phyloP scores from a whole-genome alignment of 2,329 filamentous ascomycete species.

The Aspergillus alliaceus region DNA sequence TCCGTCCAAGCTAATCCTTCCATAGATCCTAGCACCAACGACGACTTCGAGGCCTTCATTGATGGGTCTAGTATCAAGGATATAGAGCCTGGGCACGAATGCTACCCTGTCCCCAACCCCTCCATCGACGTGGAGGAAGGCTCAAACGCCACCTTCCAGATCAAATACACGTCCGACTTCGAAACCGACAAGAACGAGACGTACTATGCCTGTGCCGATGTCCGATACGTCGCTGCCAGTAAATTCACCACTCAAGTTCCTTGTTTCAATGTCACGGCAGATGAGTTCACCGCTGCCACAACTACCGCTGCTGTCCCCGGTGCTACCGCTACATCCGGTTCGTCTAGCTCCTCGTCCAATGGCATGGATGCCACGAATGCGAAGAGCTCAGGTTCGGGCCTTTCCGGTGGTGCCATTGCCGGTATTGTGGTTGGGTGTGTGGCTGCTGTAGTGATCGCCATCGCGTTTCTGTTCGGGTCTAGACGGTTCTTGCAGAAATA shows the following conservation, averaged over 20 bases:
- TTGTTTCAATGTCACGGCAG: conserved; percentile 49
- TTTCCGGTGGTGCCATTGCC: conserved; percentile 45
- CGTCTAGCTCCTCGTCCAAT: conserved; percentile 16
- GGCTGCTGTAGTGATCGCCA: conserved; percentile 17
- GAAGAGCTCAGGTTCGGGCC: conserved; percentile 21
- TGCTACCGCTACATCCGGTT: conserved; percentile 11
- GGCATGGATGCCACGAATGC: conserved; percentile 19
- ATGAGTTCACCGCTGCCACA: conserved; percentile 27
- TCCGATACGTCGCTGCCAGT: conserved; percentile 43
- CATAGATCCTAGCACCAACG: conserved; percentile 40
- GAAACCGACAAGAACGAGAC: conserved; percentile 44
- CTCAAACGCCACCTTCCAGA: conserved; percentile 48
- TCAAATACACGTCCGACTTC: conserved; percentile 45
- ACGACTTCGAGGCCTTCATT: conserved; percentile 41
- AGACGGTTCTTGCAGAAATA: conserved; percentile 15
- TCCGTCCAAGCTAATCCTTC: background rate
- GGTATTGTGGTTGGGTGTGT: conserved; percentile 40
- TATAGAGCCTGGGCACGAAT: conserved; percentile 46
- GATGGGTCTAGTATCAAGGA: conserved; percentile 35
- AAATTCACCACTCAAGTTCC: conserved; percentile 44
- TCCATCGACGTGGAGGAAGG: conserved; percentile 35
- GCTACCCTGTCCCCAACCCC: conserved; percentile 43
- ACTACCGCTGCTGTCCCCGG: background rate
- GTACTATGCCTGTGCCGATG: conserved; percentile 50
- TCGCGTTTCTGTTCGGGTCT: conserved; percentile 19